Evolutionary conservation across 108 stramenopile species (phyloP), one percentile per base, ranked within the genome.

Genomic region (Skeletonema menzelii): DNA sequence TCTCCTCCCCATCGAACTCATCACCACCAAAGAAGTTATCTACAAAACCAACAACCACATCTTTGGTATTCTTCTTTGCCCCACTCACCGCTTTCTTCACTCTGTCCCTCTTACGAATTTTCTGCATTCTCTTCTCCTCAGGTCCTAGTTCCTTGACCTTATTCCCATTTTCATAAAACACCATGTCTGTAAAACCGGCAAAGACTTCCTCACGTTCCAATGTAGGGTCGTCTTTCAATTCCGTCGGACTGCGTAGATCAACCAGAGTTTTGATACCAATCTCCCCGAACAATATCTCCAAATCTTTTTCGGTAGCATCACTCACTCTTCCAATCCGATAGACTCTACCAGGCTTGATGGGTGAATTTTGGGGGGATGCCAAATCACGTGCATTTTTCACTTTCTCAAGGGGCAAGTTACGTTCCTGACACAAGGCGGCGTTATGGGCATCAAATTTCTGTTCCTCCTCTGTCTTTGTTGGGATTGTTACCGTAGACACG

Each of bases 371-470:
- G 1, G 86, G 84, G 3, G 91, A 88, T 8, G 88, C 71, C 56
- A 97, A 67, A 69, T 97, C 97, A 65, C 97, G 93, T 55, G 91
- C 93, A 74, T 97, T 97, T 76, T 95, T 95, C 67, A 97, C 87
- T 30, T 83, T 77, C 63, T 85, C 78, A 22, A 97, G 70, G 24
- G 86, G 83, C 5, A 95, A 31, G 59, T 95, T 95, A 7, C 94
- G 90, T 69, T 89, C 73, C 14, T 67, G 24, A 67, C 91, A 95
- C 3, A 95, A 72, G 17, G 19, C 12, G 34, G 84, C 77, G 58
- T 87, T 88, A 22, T 65, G 63, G 32, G 63, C 71, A 60, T 85
- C 68, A 60, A 88, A 86, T 47, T 72, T 68, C 35, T 79, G 53
- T 59, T 86, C 85, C 49, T 80, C 85, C 27, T 53, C 49, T 14